phyloP scores from a whole-genome alignment of 768 basidiomycete species.

The Xerocomus spinulosus region DNA sequence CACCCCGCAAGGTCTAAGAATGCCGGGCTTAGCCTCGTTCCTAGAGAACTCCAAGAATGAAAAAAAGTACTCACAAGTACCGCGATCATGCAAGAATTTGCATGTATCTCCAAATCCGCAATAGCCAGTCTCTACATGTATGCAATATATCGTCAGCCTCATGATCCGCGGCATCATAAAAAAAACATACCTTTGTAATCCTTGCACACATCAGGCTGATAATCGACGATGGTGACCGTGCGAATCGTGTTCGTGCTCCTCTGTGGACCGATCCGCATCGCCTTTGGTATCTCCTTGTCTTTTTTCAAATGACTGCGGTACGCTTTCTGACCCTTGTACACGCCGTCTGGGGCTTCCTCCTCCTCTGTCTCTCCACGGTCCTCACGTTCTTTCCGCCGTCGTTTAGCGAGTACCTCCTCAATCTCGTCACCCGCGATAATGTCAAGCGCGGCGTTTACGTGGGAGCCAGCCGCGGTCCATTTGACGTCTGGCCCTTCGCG shows the following conservation, averaged over 20 bases:
- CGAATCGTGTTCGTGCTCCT: slow-evolving; percentile 76
- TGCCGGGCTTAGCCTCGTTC: slow-evolving; percentile 8
- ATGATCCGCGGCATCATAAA: slow-evolving; percentile 12
- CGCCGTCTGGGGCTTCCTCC: slow-evolving; percentile 62
- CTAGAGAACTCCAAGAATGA: neutral
- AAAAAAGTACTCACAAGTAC: slow-evolving; percentile 68
- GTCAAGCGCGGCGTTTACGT: slow-evolving; percentile 65
- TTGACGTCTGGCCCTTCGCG: slow-evolving; percentile 58
- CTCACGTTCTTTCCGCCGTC: slow-evolving; percentile 50
- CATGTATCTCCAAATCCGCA: slow-evolving; percentile 99
- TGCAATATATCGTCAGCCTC: slow-evolving; percentile 1
- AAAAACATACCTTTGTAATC: slow-evolving; percentile 88
- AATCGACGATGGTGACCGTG: slow-evolving; percentile 93
- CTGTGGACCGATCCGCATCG: slow-evolving; percentile 82
- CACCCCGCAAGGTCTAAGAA: slow-evolving; percentile 87
- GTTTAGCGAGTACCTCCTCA: slow-evolving; percentile 70
- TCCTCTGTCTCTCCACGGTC: slow-evolving; percentile 51
- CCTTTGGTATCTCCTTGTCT: slow-evolving; percentile 78
- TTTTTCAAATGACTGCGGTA: slow-evolving; percentile 81
- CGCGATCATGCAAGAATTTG: slow-evolving; percentile 98
- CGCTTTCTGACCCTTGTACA: slow-evolving; percentile 81
- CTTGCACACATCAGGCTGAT: slow-evolving; percentile 99
- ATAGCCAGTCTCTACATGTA: slow-evolving; percentile 82
- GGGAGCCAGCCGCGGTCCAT: slow-evolving; percentile 75
- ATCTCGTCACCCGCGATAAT: slow-evolving; percentile 82